Conservation (phyloP, 345 rosid genomes). For the Hibiscus mutabilis region DNA sequence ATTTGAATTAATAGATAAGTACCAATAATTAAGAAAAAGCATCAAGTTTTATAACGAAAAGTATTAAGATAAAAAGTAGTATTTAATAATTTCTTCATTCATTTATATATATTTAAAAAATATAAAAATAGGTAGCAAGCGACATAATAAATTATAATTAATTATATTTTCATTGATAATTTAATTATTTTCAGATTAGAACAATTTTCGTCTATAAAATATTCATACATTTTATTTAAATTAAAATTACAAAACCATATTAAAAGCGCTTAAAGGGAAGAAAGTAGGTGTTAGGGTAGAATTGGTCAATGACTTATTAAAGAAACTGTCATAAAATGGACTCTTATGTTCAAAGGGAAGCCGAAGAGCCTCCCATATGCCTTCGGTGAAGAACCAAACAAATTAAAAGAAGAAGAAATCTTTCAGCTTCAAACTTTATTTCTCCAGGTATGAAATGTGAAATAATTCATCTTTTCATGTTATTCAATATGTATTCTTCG, state of each 20-base stretch:
- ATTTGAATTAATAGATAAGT: neutral
- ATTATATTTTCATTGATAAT: no score
- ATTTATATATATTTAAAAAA: neutral
- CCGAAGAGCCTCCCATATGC: neutral
- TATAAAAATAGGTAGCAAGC: neutral
- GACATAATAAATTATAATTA: neutral
- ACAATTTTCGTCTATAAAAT: no score
- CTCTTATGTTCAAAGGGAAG: neutral
- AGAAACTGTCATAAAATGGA: neutral
- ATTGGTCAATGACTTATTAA: neutral
- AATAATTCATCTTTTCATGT: neutral
- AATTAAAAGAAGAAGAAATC: neutral
- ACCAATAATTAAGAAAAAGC: neutral
- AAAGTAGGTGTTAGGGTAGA: neutral
- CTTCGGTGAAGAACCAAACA: neutral
- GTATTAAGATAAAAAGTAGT: neutral
- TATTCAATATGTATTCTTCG: neutral
- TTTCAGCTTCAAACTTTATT: neutral
- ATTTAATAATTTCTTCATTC: neutral
- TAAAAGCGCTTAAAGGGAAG: neutral
- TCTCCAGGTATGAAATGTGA: neutral
- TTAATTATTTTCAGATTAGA: no score
- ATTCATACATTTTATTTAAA: no score
- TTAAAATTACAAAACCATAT: no score
- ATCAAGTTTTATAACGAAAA: neutral